A percentile compares a stretch with the other conserved stretches of the same genome.
Conservation (phyloP, 2,329 filamentous ascomycete species). For the Cucurbitaria berberidis region DNA sequence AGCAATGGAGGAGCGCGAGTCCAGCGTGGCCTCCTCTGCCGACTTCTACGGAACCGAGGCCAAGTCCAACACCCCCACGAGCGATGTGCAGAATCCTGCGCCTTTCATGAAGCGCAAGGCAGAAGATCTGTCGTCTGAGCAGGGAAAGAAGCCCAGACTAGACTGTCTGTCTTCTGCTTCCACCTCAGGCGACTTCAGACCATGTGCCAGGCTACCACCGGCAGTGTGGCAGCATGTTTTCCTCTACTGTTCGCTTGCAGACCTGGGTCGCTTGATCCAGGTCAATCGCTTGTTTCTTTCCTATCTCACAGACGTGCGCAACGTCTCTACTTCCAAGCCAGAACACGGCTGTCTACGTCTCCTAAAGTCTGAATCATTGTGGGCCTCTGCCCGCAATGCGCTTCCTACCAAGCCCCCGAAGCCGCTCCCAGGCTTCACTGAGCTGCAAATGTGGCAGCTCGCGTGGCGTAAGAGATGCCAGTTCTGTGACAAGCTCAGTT, state of each 20-base stretch:
- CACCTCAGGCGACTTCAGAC: constrained; percentile 21
- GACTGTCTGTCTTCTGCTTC: constrained; percentile 16
- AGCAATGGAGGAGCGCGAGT: constrained; percentile 43
- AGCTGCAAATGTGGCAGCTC: constrained; percentile 79
- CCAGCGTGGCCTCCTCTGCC: constrained; percentile 43
- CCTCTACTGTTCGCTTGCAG: constrained; percentile 67
- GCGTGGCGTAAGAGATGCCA: constrained; percentile 69
- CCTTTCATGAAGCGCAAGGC: constrained; percentile 46
- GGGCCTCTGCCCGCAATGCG: constrained; percentile 70
- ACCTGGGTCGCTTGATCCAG: constrained; percentile 68
- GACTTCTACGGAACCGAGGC: constrained; percentile 45
- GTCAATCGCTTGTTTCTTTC: constrained; percentile 71
- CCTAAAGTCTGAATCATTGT: constrained; percentile 69
- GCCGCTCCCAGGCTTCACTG: constrained; percentile 68
- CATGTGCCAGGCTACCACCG: constrained; percentile 57
- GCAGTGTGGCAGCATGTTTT: constrained; percentile 76
- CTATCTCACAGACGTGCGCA: constrained; percentile 47
- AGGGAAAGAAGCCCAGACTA: constrained; percentile 44
- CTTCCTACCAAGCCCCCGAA: constrained; percentile 72
- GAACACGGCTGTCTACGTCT: constrained; percentile 42
- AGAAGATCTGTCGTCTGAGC: constrained; percentile 25
- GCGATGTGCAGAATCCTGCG: constrained; percentile 16
- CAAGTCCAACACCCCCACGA: constrained; percentile 22
- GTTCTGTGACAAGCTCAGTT: constrained; percentile 63
- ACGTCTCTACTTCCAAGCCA: constrained; percentile 41